Evolutionary conservation across 352 stramenopile species (phyloP).

Genomic region (Phytopythium oedochilum): DNA sequence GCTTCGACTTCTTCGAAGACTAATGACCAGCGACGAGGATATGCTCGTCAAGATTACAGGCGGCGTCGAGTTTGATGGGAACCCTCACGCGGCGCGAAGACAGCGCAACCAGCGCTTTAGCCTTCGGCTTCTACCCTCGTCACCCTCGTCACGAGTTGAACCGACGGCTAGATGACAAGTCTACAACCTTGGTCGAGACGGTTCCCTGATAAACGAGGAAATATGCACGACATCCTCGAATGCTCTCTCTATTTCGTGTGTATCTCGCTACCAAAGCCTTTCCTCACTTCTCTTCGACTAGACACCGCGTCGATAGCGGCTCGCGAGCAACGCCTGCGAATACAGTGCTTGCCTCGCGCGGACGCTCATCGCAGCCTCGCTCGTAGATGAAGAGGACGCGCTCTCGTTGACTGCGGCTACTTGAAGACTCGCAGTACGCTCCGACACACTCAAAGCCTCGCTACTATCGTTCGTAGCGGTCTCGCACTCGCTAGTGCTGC

Average conservation of each 20-base stretch:
- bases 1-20: slow-evolving; percentile 9
- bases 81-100: not conserved
- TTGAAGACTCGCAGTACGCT: not conserved
- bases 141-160: too few species aligned
- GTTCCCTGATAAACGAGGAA: too few species aligned
- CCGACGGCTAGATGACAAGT: too few species aligned
- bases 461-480: not conserved
- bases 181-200: too few species aligned
- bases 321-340: not conserved
- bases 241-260: too few species aligned
- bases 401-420: not conserved
- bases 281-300: too few species aligned
- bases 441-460: not conserved
- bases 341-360: not conserved
- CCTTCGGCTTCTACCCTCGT: not conserved
- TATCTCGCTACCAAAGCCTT: too few species aligned
- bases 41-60: slow-evolving; percentile 10
- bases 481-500: not conserved
- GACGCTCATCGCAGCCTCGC: not conserved
- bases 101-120: not conserved
- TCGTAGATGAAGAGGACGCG: too few species aligned
- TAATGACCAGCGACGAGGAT: not conserved
- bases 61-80: slow-evolving; percentile 8
- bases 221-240: too few species aligned
- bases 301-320: not conserved